These are phyloP conservation scores for Phytophthora brassicae DNA, from an alignment of 352 stramenopile genomes.

Conservation along the genomic window DNA sequence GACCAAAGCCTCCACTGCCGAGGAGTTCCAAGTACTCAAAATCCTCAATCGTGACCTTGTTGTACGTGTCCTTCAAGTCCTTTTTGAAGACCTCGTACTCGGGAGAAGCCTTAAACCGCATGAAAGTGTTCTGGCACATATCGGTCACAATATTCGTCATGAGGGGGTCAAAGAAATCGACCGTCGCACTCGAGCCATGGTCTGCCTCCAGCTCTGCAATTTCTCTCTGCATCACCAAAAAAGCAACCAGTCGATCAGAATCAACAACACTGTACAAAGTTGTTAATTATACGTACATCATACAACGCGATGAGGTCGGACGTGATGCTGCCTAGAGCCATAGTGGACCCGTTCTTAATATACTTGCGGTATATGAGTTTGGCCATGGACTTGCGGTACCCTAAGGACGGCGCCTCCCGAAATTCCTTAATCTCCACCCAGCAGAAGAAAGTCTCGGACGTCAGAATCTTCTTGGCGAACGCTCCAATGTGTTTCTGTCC, in stretches of 20 bases:
- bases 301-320: constrained; percentile 69
- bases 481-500: constrained; percentile 80
- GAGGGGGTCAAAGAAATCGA: constrained; percentile 71
- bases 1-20: constrained; percentile 90
- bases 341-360: constrained; percentile 71
- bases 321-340: constrained; percentile 76
- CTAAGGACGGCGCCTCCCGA: constrained; percentile 57
- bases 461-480: constrained; percentile 85
- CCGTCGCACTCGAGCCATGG: constrained; percentile 42
- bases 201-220: constrained; percentile 49
- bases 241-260: not conserved
- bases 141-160: constrained; percentile 71
- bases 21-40: constrained; percentile 87
- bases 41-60: constrained; percentile 82
- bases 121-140: constrained; percentile 82
- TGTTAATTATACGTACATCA: constrained; percentile 47
- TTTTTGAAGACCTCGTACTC: constrained; percentile 78
- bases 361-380: constrained; percentile 89
- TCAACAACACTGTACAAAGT: not conserved
- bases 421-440: constrained; percentile 89
- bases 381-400: constrained; percentile 71
- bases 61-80: constrained; percentile 86
- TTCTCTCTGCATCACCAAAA: constrained; percentile 53
- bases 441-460: constrained; percentile 82
- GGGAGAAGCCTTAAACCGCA: constrained; percentile 70